Conservation (phyloP, 805 yeast genomes). For the Candida fluviatilis region DNA sequence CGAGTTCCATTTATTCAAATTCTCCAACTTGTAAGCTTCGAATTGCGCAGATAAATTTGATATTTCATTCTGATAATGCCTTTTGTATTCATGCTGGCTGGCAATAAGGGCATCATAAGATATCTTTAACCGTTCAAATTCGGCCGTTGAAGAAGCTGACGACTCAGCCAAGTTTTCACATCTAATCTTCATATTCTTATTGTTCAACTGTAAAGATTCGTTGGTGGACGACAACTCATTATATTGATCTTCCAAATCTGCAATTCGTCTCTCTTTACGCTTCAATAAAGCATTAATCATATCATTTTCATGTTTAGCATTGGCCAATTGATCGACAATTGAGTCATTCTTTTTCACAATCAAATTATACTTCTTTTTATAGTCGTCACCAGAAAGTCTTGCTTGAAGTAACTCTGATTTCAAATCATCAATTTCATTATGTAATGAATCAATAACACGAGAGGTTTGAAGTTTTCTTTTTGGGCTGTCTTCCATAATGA, state of each 20-base stretch:
- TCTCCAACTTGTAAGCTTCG: slow-evolving; percentile 31
- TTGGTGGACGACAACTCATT: slow-evolving; percentile 43
- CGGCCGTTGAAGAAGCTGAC: slow-evolving; percentile 43
- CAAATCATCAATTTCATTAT: slow-evolving; percentile 37
- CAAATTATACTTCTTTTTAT: slow-evolving; percentile 49
- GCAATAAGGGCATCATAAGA: slow-evolving; percentile 56
- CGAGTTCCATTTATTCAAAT: slow-evolving; percentile 28
- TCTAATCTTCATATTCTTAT: slow-evolving; percentile 47
- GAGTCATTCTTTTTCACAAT: slow-evolving; percentile 47
- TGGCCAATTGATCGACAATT: slow-evolving; percentile 60
- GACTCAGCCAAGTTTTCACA: slow-evolving; percentile 45
- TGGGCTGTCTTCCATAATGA: slow-evolving; percentile 20
- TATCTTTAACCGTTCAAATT: slow-evolving; percentile 51
- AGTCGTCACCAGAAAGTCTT: slow-evolving; percentile 40
- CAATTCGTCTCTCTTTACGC: slow-evolving; percentile 65
- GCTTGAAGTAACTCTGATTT: slow-evolving; percentile 43
- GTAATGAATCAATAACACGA: slow-evolving; percentile 51
- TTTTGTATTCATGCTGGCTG: slow-evolving; percentile 50
- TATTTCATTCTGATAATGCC: slow-evolving; percentile 44
- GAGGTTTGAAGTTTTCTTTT: slow-evolving; percentile 19
- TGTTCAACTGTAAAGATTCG: slow-evolving; percentile 47
- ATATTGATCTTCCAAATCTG: slow-evolving; percentile 59
- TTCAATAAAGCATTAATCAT: slow-evolving; percentile 63
- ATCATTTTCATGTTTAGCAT: slow-evolving; percentile 73
- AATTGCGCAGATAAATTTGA: slow-evolving; percentile 32